phyloP scores from a whole-genome alignment of 768 basidiomycete genomes.

The Tylopilus plumbeoviolaceoides region DNA sequence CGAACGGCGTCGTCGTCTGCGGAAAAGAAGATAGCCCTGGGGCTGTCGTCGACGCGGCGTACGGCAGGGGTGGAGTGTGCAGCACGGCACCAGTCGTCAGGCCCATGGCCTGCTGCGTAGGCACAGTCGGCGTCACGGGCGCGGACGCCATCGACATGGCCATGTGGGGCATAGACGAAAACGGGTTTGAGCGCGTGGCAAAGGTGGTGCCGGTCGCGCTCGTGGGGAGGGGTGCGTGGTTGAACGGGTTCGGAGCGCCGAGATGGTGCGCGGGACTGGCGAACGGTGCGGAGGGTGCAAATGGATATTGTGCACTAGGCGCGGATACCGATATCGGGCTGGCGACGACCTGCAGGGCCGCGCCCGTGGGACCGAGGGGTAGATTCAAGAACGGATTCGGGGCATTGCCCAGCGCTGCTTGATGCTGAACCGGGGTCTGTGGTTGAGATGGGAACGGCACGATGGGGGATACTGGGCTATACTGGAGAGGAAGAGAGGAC shows the following conservation, averaged over 20 bases:
- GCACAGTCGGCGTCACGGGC: constrained; percentile 4
- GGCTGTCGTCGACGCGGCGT: background rate
- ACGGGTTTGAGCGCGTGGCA: constrained; percentile 13
- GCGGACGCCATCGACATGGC: constrained; percentile 2
- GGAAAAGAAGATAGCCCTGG: constrained; percentile 8
- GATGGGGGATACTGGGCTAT: constrained; percentile 4
- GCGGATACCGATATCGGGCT: constrained; percentile 9
- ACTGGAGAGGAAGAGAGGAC: constrained; percentile 48
- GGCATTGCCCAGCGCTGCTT: background rate
- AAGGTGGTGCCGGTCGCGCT: background rate
- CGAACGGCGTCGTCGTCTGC: constrained; percentile 1
- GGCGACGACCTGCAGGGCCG: background rate
- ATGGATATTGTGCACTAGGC: constrained; percentile 2
- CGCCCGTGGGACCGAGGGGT: constrained; percentile 5
- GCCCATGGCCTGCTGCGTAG: constrained; percentile 6
- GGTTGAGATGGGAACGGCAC: constrained; percentile 13
- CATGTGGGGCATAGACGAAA: constrained; percentile 5
- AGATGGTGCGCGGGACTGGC: constrained; percentile 14
- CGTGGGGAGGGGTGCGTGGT: constrained; percentile 1
- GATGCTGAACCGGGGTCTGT: constrained; percentile 12
- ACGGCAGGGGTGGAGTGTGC: constrained; percentile 2
- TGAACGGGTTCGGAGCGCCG: constrained; percentile 19
- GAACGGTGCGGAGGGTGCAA: background rate
- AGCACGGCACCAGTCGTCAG: constrained; percentile 4
- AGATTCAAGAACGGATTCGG: constrained; percentile 22